Evolutionary conservation across 768 basidiomycete genomes (phyloP), one percentile per base, ranked within the genome.

Genomic region (Russula ochroleuca): DNA sequence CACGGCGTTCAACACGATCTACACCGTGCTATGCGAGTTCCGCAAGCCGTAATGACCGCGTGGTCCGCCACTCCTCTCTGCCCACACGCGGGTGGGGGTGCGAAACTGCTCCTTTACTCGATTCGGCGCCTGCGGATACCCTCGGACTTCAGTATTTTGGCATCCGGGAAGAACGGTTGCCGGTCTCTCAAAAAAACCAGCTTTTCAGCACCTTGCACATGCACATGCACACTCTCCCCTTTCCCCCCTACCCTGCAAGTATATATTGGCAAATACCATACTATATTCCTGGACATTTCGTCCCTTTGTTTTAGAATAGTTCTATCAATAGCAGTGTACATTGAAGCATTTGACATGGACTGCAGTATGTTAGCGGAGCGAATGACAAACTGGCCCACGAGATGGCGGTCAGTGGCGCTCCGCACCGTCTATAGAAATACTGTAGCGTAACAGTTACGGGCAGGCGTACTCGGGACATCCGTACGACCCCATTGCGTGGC

Each of bases 1-100:
- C 74, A 94, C 92, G 38, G 97, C 97, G 23, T 99, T 99, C 87
- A 98, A 98, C 79, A 93, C 93, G 63, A 99, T 98, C 63, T 98
- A 98, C 76, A 96, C 96, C 64, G 96, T 98, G 80, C 76, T 98
- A 68, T 91, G 88, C 81, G 94, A 95, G 73, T 95, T 92, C 82
- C 84, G 90, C 75, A 94, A 93, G 77, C 92, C 91, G 51, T 90
- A 76, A 66, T 37, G 63, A 64, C 63, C 57, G 63, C 63, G 63
- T 64, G 51, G 57, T 21, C 21, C 37, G 52, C 35, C 45, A 8
- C 63, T 64, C 63, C 63, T 64, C 63, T 57, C 41, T 25, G 52
- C 57, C 62, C 63, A 35, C 57, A 41, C 51, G 10, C 21, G 43
- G 62, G 62, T 37, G 57, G 57, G 57, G 38, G 51, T 33, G 45